Conservation (phyloP, 768 basidiomycete genomes). For the Suillus clintonianus region DNA sequence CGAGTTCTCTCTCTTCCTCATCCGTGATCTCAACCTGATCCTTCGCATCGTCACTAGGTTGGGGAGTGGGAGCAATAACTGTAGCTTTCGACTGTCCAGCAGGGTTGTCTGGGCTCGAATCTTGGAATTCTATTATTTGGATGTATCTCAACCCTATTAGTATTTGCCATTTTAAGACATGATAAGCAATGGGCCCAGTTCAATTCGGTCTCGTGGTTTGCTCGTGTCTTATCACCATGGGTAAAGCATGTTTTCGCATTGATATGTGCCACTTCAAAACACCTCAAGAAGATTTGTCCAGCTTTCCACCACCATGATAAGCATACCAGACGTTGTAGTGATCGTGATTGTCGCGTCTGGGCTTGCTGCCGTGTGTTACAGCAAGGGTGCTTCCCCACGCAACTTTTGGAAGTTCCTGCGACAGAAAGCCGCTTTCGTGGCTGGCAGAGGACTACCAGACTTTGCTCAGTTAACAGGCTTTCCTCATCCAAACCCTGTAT, state of each 20-base stretch:
- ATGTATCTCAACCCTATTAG: background rate
- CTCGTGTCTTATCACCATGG: background rate
- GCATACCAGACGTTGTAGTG: conserved; percentile 1
- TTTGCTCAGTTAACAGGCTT: conserved; percentile 48
- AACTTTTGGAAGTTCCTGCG: background rate
- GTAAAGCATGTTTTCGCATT: background rate
- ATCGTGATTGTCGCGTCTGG: conserved; percentile 7
- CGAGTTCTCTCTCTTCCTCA: conserved; percentile 89
- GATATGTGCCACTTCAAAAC: background rate
- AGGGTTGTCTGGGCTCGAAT: conserved; percentile 24
- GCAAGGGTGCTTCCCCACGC: background rate
- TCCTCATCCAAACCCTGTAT: conserved; percentile 42
- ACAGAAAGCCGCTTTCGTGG: background rate
- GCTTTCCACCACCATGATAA: conserved; percentile 10
- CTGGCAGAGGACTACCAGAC: conserved; percentile 27
- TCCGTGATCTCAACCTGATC: conserved; percentile 58
- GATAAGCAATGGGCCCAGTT: too few species aligned
- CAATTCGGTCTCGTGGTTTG: background rate
- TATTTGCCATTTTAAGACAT: too few species aligned
- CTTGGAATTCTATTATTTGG: conserved; percentile 23
- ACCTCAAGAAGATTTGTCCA: background rate
- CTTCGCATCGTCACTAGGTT: conserved; percentile 30
- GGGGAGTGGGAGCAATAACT: conserved; percentile 28
- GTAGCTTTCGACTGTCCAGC: conserved; percentile 16
- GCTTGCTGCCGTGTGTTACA: conserved; percentile 4